Evolutionary conservation across 148 eudicot genomes (phyloP).

Genomic region (Vaccinium myrtillus): DNA sequence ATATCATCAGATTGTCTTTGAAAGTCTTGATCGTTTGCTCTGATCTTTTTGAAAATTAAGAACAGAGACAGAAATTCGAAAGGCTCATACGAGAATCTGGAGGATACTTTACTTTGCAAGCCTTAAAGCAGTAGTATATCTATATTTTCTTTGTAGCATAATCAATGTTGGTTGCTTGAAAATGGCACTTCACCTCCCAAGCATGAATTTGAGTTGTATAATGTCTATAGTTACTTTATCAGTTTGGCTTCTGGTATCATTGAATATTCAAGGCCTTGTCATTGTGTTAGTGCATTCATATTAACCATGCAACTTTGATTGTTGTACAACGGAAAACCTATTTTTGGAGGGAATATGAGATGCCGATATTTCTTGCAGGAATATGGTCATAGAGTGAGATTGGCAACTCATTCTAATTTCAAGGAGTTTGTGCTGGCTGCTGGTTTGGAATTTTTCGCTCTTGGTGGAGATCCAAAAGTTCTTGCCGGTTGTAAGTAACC

Average conservation of each 20-base stretch:
- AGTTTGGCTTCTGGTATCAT: background rate
- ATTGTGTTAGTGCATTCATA: background rate
- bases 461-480: slow-evolving; percentile 89
- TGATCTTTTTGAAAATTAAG: background rate
- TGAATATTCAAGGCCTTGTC: background rate
- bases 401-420: slow-evolving; percentile 84
- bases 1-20: background rate
- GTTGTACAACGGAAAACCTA: background rate
- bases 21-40: background rate
- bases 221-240: background rate
- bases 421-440: slow-evolving; percentile 68
- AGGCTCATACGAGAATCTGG: background rate
- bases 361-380: slow-evolving; percentile 49
- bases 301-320: background rate
- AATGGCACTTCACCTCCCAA: background rate
- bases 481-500: slow-evolving; percentile 67
- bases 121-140: background rate
- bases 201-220: background rate
- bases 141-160: background rate
- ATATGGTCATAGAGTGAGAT: slow-evolving; percentile 79
- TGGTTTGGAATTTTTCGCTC: slow-evolving; percentile 82
- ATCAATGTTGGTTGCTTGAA: slow-evolving; percentile 4
- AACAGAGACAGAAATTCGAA: background rate
- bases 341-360: background rate
- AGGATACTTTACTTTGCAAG: background rate